A percentile compares a stretch with the other conserved stretches of the same genome.
These are phyloP conservation scores for Zygosaccharomyces siamensis DNA, from an alignment of 805 yeast genomes.

Conservation along the genomic window DNA sequence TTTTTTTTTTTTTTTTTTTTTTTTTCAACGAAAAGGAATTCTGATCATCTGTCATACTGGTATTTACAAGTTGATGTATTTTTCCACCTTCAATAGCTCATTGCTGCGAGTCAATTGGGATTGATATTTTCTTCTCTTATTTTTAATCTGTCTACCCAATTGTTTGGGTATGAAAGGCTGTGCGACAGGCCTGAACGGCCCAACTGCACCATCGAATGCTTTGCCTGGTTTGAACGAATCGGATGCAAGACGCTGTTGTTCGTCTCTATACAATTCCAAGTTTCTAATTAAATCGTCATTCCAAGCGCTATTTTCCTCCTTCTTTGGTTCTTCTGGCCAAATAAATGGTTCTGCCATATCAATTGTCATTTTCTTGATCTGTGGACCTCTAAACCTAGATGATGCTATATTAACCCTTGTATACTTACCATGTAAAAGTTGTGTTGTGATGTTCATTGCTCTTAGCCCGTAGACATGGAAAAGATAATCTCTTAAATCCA, in stretches of 20 bases:
- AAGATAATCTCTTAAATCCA: conserved; percentile 90
- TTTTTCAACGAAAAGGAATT: background rate
- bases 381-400: conserved; percentile 73
- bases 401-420: conserved; percentile 52
- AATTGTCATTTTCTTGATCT: conserved; percentile 91
- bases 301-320: conserved; percentile 40
- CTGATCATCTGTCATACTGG: background rate
- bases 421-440: conserved; percentile 69
- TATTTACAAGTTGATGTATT: conserved; percentile 4
- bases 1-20: too few species aligned
- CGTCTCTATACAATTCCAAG: conserved; percentile 48
- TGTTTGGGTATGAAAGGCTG: conserved; percentile 58
- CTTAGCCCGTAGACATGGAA: conserved; percentile 86
- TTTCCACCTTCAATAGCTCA: conserved; percentile 15
- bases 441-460: conserved; percentile 84
- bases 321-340: conserved; percentile 70
- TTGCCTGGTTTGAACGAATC: conserved; percentile 62
- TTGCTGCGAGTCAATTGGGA: conserved; percentile 15
- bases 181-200: conserved; percentile 55
- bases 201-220: conserved; percentile 66
- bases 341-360: conserved; percentile 94
- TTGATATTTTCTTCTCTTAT: conserved; percentile 36
- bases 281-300: conserved; percentile 42
- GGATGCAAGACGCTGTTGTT: conserved; percentile 54
- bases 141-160: conserved; percentile 43